Evolutionary conservation across 148 eudicot genomes (phyloP).

Genomic region (Pharnaceum exiguum): DNA sequence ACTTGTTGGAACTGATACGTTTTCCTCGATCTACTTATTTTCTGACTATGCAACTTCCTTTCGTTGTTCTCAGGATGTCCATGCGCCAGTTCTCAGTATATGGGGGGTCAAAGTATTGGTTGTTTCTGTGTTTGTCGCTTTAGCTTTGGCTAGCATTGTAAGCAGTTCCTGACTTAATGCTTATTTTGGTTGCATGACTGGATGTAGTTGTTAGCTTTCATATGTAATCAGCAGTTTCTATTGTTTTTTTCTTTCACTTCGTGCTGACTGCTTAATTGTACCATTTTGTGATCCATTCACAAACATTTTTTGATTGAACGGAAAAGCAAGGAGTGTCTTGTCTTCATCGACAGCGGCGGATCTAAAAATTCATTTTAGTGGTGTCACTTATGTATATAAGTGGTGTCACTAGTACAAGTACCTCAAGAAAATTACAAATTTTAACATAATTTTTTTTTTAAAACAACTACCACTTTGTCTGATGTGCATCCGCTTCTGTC

Average conservation of each 20-base stretch:
- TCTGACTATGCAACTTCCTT: conserved; percentile 5
- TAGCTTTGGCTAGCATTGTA: conserved; percentile 92
- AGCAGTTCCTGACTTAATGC: conserved; percentile 22
- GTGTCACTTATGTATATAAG: too few species aligned
- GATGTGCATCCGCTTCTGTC: too few species aligned
- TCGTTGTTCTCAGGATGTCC: conserved; percentile 59
- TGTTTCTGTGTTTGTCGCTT: conserved; percentile 57
- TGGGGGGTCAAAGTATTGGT: conserved; percentile 86
- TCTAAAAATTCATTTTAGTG: too few species aligned
- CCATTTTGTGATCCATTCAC: too few species aligned
- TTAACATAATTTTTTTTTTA: too few species aligned
- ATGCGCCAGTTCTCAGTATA: conserved; percentile 71
- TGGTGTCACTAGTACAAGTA: too few species aligned
- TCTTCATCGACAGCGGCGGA: too few species aligned
- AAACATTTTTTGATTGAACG: too few species aligned
- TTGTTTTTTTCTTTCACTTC: neutral
- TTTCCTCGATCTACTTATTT: neutral
- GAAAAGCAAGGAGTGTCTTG: too few species aligned
- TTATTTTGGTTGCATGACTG: neutral
- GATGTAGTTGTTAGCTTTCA: too few species aligned
- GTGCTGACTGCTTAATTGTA: conserved; percentile 5
- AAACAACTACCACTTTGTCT: too few species aligned
- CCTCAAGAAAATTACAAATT: too few species aligned
- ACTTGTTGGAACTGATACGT: neutral
- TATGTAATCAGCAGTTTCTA: neutral